Base-by-base conservation (phyloP, 2,329 filamentous ascomycete genomes). In the Erysiphe pulchra region DNA sequence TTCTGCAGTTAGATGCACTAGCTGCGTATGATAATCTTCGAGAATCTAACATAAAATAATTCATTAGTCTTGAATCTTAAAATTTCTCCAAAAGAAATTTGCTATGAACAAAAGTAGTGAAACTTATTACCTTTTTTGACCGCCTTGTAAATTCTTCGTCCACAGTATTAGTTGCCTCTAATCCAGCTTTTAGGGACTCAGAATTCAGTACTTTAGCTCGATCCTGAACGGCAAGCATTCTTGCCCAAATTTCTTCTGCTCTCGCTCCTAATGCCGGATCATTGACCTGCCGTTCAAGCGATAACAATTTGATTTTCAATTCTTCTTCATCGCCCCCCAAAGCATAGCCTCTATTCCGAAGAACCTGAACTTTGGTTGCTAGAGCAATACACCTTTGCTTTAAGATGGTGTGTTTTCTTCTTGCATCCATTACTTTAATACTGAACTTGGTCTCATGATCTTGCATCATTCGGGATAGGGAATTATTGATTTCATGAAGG, bases 221-320 rank as follows among this genome's bases (percentile, higher is more conserved):
- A 49, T 80, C 79, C 51, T 80, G 68, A 42, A 90, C 64, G 34
- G 78, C 71, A 43, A 85, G 77, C 63, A 90, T 71, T 41, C 82
- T 67, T 51, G 81, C 84, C 82, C 82, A 90, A 40, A 90, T 74
- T 64, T 90, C 82, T 60, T 90, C 83, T 57, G 83, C 77, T 52
- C 80, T 67, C 2, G 80, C 81, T 34, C 72, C 71, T 46, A 87
- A 68, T 8, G 76, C 75, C 8, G 83, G 82, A 55, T 90, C 82
- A 51, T 76, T 74, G 28, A 84, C 72, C 44, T 68, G 66, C 55
- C 73, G 72, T 58, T 86, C 79, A 47, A 90, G 64, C 20, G 64
- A 67, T 55, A 75, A 65, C 48, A 92, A 65, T 58, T 81, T 80
- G 53, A 74, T 73, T 59, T 78, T 76, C 41, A 92, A 60, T 51